Conservation (phyloP, 2,329 filamentous ascomycete species). For the Hypoxylon sp. region DNA sequence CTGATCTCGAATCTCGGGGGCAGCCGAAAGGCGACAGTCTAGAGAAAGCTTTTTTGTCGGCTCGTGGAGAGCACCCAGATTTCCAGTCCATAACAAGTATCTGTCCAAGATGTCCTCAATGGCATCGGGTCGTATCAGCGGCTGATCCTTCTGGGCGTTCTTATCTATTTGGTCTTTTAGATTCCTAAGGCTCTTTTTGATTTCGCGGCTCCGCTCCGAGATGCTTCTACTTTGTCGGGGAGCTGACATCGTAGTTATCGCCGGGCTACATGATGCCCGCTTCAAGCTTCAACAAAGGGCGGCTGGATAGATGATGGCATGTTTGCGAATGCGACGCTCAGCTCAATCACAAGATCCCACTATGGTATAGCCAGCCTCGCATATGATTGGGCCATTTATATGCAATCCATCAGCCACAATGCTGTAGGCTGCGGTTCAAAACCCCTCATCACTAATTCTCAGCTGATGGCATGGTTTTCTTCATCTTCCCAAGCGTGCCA, state of each 20-base stretch:
- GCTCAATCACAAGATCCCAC: background rate
- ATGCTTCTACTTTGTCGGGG: background rate
- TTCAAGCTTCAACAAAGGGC: background rate
- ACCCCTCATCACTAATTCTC: constrained; percentile 3
- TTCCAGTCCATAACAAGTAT: constrained; percentile 13
- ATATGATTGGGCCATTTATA: background rate
- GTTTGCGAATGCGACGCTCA: background rate
- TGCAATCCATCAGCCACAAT: background rate
- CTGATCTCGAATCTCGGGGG: constrained; percentile 5
- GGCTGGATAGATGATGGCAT: background rate
- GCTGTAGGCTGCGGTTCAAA: background rate
- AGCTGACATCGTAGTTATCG: background rate
- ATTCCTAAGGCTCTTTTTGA: background rate
- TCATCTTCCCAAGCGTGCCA: background rate
- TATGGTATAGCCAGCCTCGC: background rate
- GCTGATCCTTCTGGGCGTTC: background rate
- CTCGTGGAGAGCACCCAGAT: constrained; percentile 10
- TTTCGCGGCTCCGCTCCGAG: constrained; percentile 1
- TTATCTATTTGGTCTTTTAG: background rate
- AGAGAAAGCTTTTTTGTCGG: constrained; percentile 8
- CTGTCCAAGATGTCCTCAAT: constrained; percentile 9
- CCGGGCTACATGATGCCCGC: background rate
- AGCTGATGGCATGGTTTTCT: background rate
- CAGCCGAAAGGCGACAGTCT: background rate
- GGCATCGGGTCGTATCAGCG: background rate